These are phyloP conservation scores for Orbilia quercus DNA, from an alignment of 2,329 filamentous ascomycete species.

Conservation along the genomic window DNA sequence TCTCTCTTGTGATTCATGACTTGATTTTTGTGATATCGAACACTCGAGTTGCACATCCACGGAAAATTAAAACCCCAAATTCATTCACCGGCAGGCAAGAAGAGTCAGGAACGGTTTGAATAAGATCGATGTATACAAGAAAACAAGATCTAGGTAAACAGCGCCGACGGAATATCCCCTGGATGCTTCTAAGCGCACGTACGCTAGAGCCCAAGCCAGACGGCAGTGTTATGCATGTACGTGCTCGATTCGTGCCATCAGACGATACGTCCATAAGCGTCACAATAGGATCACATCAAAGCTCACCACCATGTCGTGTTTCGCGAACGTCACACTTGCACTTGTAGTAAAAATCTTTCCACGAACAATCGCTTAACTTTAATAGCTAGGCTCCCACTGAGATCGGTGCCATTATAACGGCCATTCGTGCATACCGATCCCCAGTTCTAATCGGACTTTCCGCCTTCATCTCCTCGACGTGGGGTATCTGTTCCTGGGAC, in stretches of 20 bases:
- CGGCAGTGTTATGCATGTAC: no score
- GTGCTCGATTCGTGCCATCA: no score
- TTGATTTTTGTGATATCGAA: constrained; percentile 8
- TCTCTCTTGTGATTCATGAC: neutral
- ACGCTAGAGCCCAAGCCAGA: no score
- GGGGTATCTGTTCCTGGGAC: no score
- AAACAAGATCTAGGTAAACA: constrained; percentile 1
- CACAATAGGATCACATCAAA: no score
- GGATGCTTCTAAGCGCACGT: neutral
- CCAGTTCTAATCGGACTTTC: no score
- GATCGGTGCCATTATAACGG: neutral
- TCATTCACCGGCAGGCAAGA: neutral
- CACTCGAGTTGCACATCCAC: neutral
- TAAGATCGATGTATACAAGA: constrained; percentile 6
- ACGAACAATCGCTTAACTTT: neutral
- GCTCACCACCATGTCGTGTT: no score
- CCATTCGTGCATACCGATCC: neutral
- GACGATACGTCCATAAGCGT: no score
- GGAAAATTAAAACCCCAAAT: neutral
- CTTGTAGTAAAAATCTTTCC: neutral
- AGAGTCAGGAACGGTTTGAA: neutral
- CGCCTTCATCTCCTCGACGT: no score
- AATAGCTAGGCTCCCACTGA: neutral
- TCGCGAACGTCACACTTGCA: neutral
- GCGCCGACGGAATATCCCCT: neutral